Evolutionary conservation across 352 stramenopile species (phyloP).

Genomic region (Phytophthora sansomeana): DNA sequence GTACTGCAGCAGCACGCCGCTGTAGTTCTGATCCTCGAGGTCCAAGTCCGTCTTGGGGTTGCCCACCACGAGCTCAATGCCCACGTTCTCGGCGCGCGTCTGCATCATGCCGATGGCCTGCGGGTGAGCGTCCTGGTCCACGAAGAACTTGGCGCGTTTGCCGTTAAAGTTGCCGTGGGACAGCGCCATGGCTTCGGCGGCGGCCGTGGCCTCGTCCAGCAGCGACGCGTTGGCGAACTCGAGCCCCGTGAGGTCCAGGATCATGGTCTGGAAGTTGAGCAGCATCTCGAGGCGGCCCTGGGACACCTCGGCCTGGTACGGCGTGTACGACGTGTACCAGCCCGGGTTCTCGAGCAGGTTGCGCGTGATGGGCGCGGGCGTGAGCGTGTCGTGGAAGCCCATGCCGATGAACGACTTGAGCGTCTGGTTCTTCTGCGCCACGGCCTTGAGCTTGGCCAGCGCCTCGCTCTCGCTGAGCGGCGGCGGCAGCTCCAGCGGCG

Average conservation of each 20-base stretch:
- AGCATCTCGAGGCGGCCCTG: constrained; percentile 99
- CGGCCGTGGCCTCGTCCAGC: constrained; percentile 99
- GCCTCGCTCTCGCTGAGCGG: constrained; percentile 95
- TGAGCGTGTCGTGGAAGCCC: constrained; percentile 98
- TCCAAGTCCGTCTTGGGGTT: constrained; percentile 75
- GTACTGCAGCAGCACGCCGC: constrained; percentile 98
- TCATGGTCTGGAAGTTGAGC: constrained; percentile 99
- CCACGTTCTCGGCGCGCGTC: constrained; percentile 91
- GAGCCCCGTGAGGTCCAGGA: constrained; percentile 96
- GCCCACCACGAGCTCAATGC: constrained; percentile 95
- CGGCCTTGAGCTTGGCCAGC: constrained; percentile 87
- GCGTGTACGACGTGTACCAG: constrained; percentile 99
- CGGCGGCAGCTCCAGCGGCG: constrained; percentile 67
- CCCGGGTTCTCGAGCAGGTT: constrained; percentile 99
- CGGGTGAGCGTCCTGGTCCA: constrained; percentile 92
- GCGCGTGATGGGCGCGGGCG: constrained; percentile 95
- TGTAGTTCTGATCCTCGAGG: constrained; percentile 91
- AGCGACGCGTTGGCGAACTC: constrained; percentile 98
- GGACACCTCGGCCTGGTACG: constrained; percentile 99
- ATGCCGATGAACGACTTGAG: constrained; percentile 98
- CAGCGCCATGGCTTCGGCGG: constrained; percentile 98
- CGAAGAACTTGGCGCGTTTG: constrained; percentile 97
- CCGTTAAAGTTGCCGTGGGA: constrained; percentile 94
- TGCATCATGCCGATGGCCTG: constrained; percentile 95
- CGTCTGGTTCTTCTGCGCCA: constrained; percentile 97